These are phyloP conservation scores for Cubamyces sp. DNA, from an alignment of 768 basidiomycete genomes.

Conservation along the genomic window DNA sequence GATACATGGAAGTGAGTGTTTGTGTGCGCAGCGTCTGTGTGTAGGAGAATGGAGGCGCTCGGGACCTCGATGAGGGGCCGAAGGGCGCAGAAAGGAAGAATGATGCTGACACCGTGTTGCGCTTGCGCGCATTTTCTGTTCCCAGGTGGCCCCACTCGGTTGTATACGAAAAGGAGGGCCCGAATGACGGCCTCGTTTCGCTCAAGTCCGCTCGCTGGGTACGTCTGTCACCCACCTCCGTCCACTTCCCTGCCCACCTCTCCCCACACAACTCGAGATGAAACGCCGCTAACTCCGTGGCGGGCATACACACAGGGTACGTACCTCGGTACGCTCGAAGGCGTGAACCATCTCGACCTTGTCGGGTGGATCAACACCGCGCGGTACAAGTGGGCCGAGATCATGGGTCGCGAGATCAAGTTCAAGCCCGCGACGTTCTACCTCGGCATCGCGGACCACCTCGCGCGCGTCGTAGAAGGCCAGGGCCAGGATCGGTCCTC, in stretches of 20 bases:
- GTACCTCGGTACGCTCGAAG: slow-evolving; percentile 88
- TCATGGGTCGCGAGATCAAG: slow-evolving; percentile 86
- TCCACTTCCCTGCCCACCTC: neutral
- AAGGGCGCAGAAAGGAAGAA: neutral
- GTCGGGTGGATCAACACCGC: slow-evolving; percentile 95
- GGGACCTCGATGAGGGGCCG: neutral
- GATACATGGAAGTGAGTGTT: slow-evolving; percentile 78
- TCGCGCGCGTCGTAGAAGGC: slow-evolving; percentile 80
- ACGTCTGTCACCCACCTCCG: slow-evolving; percentile 13
- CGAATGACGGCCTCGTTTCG: slow-evolving; percentile 93
- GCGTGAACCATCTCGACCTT: slow-evolving; percentile 91
- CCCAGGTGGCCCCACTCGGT: slow-evolving; percentile 73
- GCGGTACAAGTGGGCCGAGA: slow-evolving; percentile 86
- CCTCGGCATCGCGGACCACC: slow-evolving; percentile 76
- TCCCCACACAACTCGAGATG: neutral
- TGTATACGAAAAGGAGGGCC: slow-evolving; percentile 84
- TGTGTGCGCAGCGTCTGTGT: neutral
- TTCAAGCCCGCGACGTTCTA: slow-evolving; percentile 95
- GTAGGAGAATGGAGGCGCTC: neutral
- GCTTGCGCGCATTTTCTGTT: neutral
- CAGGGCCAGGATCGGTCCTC: slow-evolving; percentile 22
- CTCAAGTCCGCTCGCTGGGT: slow-evolving; percentile 88
- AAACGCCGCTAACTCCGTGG: neutral
- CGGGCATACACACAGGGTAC: slow-evolving; percentile 61
- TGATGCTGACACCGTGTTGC: neutral